phyloP scores from a whole-genome alignment of 1,284 basidiomycete species.

The Puccinia horiana region DNA sequence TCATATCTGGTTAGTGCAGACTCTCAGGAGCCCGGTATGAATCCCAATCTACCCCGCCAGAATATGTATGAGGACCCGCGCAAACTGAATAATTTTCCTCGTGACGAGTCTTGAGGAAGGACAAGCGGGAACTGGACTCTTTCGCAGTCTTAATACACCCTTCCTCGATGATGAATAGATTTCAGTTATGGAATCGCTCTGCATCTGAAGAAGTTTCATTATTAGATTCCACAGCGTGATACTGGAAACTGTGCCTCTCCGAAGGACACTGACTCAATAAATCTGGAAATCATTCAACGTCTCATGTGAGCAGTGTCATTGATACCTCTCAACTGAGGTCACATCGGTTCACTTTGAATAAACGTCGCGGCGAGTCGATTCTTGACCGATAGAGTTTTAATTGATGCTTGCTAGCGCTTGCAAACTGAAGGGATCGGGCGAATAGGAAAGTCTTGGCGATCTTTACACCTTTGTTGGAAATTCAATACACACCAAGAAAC shows the following conservation, averaged over 20 bases:
- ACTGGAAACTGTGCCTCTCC: not conserved
- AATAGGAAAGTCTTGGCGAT: too few relatives aligned
- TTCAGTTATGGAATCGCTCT: not conserved
- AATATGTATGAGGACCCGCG: constrained; percentile 14
- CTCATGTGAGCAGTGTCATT: not conserved
- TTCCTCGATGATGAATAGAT: constrained; percentile 13
- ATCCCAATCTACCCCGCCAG: not conserved
- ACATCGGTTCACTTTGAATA: too few relatives aligned
- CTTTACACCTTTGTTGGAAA: too few relatives aligned
- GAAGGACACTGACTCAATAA: not conserved
- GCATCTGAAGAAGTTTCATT: not conserved
- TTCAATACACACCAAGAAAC: too few relatives aligned
- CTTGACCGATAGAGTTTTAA: not conserved
- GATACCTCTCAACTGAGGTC: not conserved
- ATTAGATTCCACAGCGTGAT: not conserved
- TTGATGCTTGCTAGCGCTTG: too few relatives aligned
- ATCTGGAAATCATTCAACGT: not conserved
- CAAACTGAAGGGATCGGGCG: too few relatives aligned
- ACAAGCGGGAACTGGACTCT: not conserved
- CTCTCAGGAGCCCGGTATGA: not conserved
- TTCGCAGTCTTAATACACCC: constrained; percentile 7
- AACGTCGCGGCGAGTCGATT: not conserved
- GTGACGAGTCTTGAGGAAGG: constrained; percentile 10
- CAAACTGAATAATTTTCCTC: not conserved
- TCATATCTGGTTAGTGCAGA: not conserved